Evolutionary conservation across 805 yeast genomes (phyloP), one percentile per base, ranked within the genome.

Genomic region (Nematodospora valgi): DNA sequence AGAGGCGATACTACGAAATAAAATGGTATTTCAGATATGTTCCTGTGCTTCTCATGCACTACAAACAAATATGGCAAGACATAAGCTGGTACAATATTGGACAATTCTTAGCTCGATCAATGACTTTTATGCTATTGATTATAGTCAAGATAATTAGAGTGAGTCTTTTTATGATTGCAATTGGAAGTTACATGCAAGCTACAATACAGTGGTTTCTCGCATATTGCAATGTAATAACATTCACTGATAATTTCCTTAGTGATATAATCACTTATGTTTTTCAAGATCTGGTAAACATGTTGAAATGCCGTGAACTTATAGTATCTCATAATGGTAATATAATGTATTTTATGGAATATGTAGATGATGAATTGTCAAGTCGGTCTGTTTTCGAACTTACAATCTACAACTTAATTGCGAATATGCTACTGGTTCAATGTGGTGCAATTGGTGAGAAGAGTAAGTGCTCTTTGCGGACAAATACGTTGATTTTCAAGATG

Each of bases 231-330:
- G 41, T 53, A 27, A 46, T 53, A 12, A 58, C 67, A 2, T 61
- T 49, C 34, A 51, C 63, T n/a, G 43, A 45, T 13, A 55, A 51
- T 29, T 54, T 53, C 28, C 38, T 57, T 21, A 27, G 39, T 17
- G 68, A 63, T 35, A 40, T 53, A n/a, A 24, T 51, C 35, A 58
- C 67, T 5, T 63, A 42, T 38, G 27, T 54, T 3, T 32, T 56
- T 11, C 40, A 52, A 13, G 44, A 56, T 40, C 38, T 45, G 31
- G 34, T 35, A 2, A n/a, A 17, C 9, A 32, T 58, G 8, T 13
- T 49, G 15, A 30, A 32, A 19, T 33, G 53, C 21, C 35, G 44
- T 27, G 26, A 28, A 16, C 27, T 34, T 12, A 37, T 47, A 11
- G 18, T 20, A 12, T 26, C 8, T 6, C 40, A 47, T 31, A 29